phyloP scores from a whole-genome alignment of 371 early-diverging fungal genomes.

The Catenaria anguillulae region DNA sequence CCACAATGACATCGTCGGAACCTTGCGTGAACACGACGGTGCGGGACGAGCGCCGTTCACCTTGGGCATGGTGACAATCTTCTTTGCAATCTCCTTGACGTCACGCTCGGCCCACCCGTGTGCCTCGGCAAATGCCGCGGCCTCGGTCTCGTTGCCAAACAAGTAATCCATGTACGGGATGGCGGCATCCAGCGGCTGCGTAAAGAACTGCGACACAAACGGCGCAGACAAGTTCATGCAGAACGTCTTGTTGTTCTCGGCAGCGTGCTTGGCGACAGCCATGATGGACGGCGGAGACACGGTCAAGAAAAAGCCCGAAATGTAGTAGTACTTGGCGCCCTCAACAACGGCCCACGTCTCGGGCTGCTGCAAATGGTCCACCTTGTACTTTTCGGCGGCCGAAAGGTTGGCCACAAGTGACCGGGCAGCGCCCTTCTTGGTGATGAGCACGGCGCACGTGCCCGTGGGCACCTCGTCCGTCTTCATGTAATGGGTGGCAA shows the following conservation, averaged over 20 bases:
- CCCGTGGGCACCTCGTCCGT: constrained; percentile 68
- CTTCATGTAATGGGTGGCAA: constrained; percentile 65
- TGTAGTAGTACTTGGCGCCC: constrained; percentile 73
- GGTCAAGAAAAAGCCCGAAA: constrained; percentile 84
- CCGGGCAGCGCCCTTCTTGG: constrained; percentile 53
- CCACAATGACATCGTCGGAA: constrained; percentile 57
- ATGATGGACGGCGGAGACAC: constrained; percentile 66
- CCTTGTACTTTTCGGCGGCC: constrained; percentile 79
- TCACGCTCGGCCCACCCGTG: constrained; percentile 45
- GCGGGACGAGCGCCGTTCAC: constrained; percentile 49
- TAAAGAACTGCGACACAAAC: constrained; percentile 87
- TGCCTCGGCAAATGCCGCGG: constrained; percentile 58
- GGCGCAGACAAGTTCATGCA: constrained; percentile 89
- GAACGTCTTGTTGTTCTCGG: constrained; percentile 51
- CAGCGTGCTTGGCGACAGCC: constrained; percentile 74
- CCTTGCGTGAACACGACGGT: constrained; percentile 88
- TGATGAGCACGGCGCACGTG: constrained; percentile 84
- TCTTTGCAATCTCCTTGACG: constrained; percentile 60
- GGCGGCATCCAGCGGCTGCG: constrained; percentile 53
- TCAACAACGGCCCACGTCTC: constrained; percentile 77
- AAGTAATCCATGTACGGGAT: constrained; percentile 74
- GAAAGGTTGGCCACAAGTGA: constrained; percentile 81
- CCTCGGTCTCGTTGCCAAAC: constrained; percentile 93
- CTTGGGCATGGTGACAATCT: constrained; percentile 69
- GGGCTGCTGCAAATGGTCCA: constrained; percentile 50